Evolutionary conservation across 106 monocot genomes (phyloP).

Genomic region (Vanilla planifolia): DNA sequence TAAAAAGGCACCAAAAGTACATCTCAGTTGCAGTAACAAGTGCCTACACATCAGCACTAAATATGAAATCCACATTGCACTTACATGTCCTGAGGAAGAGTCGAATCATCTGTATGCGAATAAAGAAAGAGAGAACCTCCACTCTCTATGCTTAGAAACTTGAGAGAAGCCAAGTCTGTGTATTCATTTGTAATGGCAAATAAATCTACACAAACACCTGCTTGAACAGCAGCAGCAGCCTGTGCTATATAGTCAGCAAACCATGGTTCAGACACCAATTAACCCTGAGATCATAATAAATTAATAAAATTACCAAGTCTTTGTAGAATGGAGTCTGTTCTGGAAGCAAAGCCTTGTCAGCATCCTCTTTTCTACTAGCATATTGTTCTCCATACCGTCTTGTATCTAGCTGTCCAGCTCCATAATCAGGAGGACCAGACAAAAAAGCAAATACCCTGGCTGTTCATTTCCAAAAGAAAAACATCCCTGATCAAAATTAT

Average conservation of each 20-base stretch:
- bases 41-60: background rate
- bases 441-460: conserved; percentile 99
- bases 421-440: conserved; percentile 99
- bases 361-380: conserved; percentile 95
- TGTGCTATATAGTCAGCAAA: conserved; percentile 45
- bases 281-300: background rate
- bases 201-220: conserved; percentile 95
- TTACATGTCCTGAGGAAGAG: conserved; percentile 99
- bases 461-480: conserved; percentile 21
- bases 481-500: background rate
- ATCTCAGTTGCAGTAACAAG: background rate
- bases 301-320: conserved; percentile 61
- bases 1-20: background rate
- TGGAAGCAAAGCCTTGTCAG: conserved; percentile 90
- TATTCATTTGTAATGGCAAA: conserved; percentile 99
- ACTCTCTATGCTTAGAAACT: conserved; percentile 96
- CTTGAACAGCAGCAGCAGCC: conserved; percentile 96
- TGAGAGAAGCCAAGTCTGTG: conserved; percentile 92
- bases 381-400: conserved; percentile 97
- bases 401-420: conserved; percentile 94
- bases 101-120: conserved; percentile 89
- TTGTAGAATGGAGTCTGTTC: conserved; percentile 98
- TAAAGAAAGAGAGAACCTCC: conserved; percentile 97
- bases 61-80: too few relatives aligned
- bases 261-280: conserved; percentile 11